These are phyloP conservation scores for Penicillium capsulatum DNA, from an alignment of 2,329 filamentous ascomycete species.

Conservation along the genomic window DNA sequence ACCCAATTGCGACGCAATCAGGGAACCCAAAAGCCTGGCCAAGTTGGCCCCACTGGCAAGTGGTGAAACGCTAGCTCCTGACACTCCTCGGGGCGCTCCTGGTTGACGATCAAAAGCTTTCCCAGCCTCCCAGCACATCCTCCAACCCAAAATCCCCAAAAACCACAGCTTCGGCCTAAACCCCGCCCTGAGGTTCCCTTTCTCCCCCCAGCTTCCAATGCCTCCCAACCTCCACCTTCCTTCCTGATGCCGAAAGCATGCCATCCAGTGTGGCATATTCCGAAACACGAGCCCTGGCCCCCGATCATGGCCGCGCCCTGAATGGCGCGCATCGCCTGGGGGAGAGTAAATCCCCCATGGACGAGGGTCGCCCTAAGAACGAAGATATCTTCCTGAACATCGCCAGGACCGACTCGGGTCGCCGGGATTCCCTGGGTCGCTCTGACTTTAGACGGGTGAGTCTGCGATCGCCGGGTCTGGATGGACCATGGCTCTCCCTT, in stretches of 20 bases:
- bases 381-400: conserved; percentile 48
- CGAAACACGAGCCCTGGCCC: conserved; percentile 26
- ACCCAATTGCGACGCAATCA: no score
- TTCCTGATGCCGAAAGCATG: conserved; percentile 33
- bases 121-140: conserved; percentile 19
- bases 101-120: conserved; percentile 27
- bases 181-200: not conserved
- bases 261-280: conserved; percentile 31
- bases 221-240: conserved; percentile 22
- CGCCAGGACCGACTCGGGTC: conserved; percentile 39
- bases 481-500: conserved; percentile 1
- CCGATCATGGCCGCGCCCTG: conserved; percentile 24
- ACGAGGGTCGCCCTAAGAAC: conserved; percentile 38
- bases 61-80: conserved; percentile 41
- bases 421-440: conserved; percentile 35
- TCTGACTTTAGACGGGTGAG: conserved; percentile 41
- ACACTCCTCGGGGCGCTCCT: conserved; percentile 45
- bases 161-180: not conserved
- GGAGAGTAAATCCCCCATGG: conserved; percentile 32
- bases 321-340: conserved; percentile 26
- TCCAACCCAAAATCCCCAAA: not conserved
- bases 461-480: conserved; percentile 1
- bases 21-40: no score
- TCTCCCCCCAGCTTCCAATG: conserved; percentile 25
- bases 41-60: conserved; percentile 44